Conservation (phyloP, 2,329 filamentous ascomycete genomes). For the Epicoccum nigrum region DNA sequence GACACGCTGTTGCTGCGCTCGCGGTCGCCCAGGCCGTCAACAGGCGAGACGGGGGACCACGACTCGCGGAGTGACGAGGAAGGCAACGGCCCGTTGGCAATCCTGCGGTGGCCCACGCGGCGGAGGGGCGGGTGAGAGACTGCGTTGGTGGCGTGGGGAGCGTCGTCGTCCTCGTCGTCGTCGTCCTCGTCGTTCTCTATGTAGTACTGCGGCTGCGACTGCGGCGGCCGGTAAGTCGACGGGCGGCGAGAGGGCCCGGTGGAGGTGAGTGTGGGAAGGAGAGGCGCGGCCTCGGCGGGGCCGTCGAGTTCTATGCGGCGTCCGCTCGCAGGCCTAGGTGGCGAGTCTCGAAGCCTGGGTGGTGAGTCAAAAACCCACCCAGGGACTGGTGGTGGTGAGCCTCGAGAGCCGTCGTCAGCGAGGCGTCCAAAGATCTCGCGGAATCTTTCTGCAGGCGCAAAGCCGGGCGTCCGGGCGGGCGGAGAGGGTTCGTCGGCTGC, state of each 20-base stretch:
- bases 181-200: slow-evolving; percentile 1
- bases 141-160: slow-evolving; percentile 21
- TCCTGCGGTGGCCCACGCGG: slow-evolving; percentile 47
- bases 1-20: slow-evolving; percentile 73
- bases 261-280: too few species aligned
- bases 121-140: slow-evolving; percentile 46
- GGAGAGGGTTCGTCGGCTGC: slow-evolving; percentile 17
- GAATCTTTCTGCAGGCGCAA: slow-evolving; percentile 44
- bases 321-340: background rate
- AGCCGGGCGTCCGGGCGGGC: slow-evolving; percentile 43
- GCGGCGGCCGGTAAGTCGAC: too few species aligned
- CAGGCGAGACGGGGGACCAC: slow-evolving; percentile 43
- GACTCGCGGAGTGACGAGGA: slow-evolving; percentile 47
- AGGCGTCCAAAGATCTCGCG: too few species aligned
- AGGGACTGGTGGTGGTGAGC: too few species aligned
- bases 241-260: too few species aligned
- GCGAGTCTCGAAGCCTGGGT: background rate
- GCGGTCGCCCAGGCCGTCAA: slow-evolving; percentile 83
- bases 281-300: too few species aligned
- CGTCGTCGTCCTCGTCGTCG: background rate
- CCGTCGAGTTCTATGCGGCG: background rate
- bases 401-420: too few species aligned
- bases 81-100: slow-evolving; percentile 45
- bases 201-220: too few species aligned
- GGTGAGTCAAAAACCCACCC: too few species aligned